A percentile compares a stretch with the other conserved stretches of the same genome.
These are phyloP conservation scores for Diaporthe velutina DNA, from an alignment of 2,329 filamentous ascomycete species.

Conservation along the genomic window DNA sequence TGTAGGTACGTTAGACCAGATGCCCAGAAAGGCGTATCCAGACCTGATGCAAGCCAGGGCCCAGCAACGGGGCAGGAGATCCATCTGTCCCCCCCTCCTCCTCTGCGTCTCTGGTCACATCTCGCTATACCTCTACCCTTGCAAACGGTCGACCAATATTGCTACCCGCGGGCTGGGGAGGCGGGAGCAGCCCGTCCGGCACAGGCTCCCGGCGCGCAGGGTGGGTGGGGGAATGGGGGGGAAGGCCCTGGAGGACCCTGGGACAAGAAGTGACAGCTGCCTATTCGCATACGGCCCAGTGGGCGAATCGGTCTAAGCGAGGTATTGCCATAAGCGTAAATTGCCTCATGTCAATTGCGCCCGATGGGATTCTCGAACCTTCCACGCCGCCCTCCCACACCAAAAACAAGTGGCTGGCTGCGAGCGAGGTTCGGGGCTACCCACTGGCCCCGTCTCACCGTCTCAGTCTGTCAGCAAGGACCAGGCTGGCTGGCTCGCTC, in stretches of 20 bases:
- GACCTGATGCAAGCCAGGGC: background rate
- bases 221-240: background rate
- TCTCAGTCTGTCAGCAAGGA: background rate
- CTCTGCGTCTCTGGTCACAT: background rate
- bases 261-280: constrained; percentile 5
- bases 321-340: constrained; percentile 39
- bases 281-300: background rate
- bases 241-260: constrained; percentile 12
- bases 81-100: background rate
- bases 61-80: background rate
- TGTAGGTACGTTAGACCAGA: background rate
- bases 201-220: constrained; percentile 7
- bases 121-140: background rate
- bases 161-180: constrained; percentile 24
- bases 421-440: background rate
- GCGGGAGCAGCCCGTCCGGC: constrained; percentile 24
- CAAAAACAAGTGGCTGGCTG: constrained; percentile 39
- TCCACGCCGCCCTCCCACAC: constrained; percentile 52
- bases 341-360: background rate
- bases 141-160: constrained; percentile 21
- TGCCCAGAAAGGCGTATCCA: background rate
- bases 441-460: background rate
- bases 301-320: constrained; percentile 38
- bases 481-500: background rate
- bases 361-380: constrained; percentile 57